phyloP scores from a whole-genome alignment of 208 protist genomes.

The Porcisia hertigi region DNA sequence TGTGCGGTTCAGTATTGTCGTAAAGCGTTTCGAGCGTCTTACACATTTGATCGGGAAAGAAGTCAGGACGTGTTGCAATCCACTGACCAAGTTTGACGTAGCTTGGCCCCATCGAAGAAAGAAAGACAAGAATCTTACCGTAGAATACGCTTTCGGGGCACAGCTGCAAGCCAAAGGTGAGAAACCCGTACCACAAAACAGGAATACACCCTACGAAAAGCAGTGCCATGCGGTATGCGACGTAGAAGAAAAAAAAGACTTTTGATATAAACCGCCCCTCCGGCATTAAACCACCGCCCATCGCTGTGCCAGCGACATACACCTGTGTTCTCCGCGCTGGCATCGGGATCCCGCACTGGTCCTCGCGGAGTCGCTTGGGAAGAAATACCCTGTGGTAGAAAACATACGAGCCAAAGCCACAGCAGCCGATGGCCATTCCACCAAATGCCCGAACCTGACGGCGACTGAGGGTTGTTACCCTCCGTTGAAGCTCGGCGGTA shows the following conservation, averaged over 20 bases:
- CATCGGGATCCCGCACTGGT: slow-evolving; percentile 15
- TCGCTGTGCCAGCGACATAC: slow-evolving; percentile 55
- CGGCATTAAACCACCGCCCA: slow-evolving; percentile 29
- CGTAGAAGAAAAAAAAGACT: slow-evolving; percentile 41
- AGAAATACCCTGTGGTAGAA: slow-evolving; percentile 55
- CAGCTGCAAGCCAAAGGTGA: slow-evolving; percentile 46
- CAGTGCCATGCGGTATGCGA: slow-evolving; percentile 34
- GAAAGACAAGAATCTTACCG: slow-evolving; percentile 49
- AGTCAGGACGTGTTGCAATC: slow-evolving; percentile 90
- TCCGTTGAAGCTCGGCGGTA: slow-evolving; percentile 26
- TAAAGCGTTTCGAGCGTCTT: slow-evolving; percentile 67
- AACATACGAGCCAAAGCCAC: slow-evolving; percentile 37
- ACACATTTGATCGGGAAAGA: slow-evolving; percentile 86
- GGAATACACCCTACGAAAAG: slow-evolving; percentile 47
- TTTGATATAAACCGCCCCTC: slow-evolving; percentile 29
- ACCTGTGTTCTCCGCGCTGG: slow-evolving; percentile 48
- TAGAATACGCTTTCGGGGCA: slow-evolving; percentile 64
- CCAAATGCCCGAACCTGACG: slow-evolving; percentile 41
- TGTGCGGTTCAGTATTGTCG: slow-evolving; percentile 66
- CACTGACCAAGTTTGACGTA: slow-evolving; percentile 96
- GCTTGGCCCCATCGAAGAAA: slow-evolving; percentile 81
- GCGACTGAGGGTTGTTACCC: slow-evolving; percentile 49
- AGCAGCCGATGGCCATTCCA: slow-evolving; percentile 21
- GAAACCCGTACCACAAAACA: slow-evolving; percentile 58
- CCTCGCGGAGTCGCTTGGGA: slow-evolving; percentile 29